Evolutionary conservation across 768 basidiomycete species (phyloP).

Genomic region (Hydnum rufescens): DNA sequence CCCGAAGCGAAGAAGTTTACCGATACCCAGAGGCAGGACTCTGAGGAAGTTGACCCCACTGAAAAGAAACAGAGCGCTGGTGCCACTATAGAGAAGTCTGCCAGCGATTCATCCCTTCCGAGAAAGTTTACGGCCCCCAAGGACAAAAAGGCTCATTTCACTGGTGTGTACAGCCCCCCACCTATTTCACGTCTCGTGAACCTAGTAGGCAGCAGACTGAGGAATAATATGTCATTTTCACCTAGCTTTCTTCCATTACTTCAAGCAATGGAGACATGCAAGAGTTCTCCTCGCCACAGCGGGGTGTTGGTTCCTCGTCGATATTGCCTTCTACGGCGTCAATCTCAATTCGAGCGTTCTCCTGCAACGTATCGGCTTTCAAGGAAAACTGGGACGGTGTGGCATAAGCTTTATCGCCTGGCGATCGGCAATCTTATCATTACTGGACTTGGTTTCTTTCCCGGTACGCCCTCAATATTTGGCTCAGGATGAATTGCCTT

Average conservation of each 20-base stretch:
- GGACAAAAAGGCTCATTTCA: constrained; percentile 32
- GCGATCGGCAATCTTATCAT: constrained; percentile 51
- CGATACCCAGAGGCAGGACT: constrained; percentile 2
- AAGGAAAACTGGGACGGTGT: constrained; percentile 35
- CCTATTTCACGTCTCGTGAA: no score
- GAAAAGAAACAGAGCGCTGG: no score
- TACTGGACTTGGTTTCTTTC: constrained; percentile 56
- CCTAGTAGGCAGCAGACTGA: background rate
- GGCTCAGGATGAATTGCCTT: background rate
- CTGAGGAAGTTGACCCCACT: background rate
- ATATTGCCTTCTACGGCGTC: constrained; percentile 67
- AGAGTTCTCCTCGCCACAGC: constrained; percentile 50
- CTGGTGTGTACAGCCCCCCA: constrained; percentile 25
- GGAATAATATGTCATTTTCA: background rate
- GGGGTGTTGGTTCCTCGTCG: constrained; percentile 54
- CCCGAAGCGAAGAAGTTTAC: constrained; percentile 28
- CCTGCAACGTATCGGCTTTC: constrained; percentile 52
- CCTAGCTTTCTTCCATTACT: constrained; percentile 43
- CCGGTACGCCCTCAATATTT: constrained; percentile 25
- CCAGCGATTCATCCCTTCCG: background rate
- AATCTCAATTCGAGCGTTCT: constrained; percentile 39
- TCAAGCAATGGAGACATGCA: constrained; percentile 50
- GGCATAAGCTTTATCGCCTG: constrained; percentile 47
- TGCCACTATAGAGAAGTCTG: no score
- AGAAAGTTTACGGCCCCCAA: background rate